Evolutionary conservation across 2,329 filamentous ascomycete genomes (phyloP).

Genomic region (Bertia moriformis): DNA sequence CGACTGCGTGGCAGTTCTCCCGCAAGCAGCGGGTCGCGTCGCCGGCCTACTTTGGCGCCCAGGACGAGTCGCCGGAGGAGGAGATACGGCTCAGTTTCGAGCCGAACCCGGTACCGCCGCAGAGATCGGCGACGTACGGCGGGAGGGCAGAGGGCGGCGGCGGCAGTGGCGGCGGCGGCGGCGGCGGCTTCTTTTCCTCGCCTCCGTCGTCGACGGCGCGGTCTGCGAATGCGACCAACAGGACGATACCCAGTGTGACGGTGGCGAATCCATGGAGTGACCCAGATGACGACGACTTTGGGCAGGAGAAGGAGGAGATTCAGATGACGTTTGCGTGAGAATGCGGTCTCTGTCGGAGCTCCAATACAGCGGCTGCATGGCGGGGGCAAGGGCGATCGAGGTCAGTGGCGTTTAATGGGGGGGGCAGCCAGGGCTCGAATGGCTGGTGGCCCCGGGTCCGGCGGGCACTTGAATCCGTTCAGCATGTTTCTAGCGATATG

Average conservation of each 20-base stretch:
- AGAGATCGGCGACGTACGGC: slow-evolving; percentile 7
- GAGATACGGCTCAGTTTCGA: slow-evolving; percentile 59
- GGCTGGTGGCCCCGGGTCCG: no score
- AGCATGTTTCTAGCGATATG: no score
- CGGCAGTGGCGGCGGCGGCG: slow-evolving; percentile 5
- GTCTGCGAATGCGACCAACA: slow-evolving; percentile 25
- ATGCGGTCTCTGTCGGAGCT: no score
- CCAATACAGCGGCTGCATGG: slow-evolving; percentile 4
- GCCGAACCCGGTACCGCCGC: slow-evolving; percentile 40
- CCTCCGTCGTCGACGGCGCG: slow-evolving; percentile 11
- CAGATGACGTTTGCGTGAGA: slow-evolving; percentile 65
- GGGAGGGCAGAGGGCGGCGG: slow-evolving; percentile 2
- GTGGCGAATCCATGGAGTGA: slow-evolving; percentile 57
- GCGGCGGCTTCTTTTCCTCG: slow-evolving; percentile 11
- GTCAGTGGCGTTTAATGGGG: neutral
- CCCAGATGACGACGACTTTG: slow-evolving; percentile 49
- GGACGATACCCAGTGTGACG: slow-evolving; percentile 33
- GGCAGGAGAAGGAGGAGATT: slow-evolving; percentile 61
- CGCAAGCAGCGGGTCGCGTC: slow-evolving; percentile 2
- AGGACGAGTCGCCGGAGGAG: slow-evolving; percentile 8
- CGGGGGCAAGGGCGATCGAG: neutral
- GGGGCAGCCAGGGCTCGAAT: no score
- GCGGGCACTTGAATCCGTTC: no score
- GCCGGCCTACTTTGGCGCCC: slow-evolving; percentile 6
- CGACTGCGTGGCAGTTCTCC: no score